phyloP scores from a whole-genome alignment of 176 grass and related monocot species.

The Musa schizocarpa region DNA sequence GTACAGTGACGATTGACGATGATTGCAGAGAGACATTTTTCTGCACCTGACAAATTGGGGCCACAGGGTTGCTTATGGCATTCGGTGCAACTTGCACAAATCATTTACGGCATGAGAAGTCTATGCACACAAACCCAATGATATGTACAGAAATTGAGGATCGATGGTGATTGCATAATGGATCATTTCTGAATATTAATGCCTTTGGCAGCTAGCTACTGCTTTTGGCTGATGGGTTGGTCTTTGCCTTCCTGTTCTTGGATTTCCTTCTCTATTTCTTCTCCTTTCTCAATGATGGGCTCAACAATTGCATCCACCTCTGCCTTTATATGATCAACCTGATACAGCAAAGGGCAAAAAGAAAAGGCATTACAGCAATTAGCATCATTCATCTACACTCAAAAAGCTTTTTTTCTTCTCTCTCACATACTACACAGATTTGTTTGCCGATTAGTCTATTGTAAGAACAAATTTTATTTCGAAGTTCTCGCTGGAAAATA shows the following conservation, averaged over 20 bases:
- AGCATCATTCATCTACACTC: neutral
- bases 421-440: too few relatives aligned
- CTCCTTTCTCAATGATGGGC: conserved; percentile 35
- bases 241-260: conserved; percentile 6
- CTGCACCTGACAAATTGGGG: neutral
- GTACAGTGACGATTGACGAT: neutral
- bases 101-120: neutral
- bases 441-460: too few relatives aligned
- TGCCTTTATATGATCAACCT: conserved; percentile 35
- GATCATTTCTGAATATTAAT: neutral
- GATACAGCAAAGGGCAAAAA: neutral
- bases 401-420: too few relatives aligned
- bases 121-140: neutral
- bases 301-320: conserved; percentile 36
- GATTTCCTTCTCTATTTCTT: conserved; percentile 34
- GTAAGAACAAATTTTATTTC: too few relatives aligned
- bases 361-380: conserved; percentile 1
- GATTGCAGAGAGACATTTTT: neutral
- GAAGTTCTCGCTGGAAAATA: too few relatives aligned
- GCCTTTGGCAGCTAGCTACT: neutral
- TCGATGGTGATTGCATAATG: neutral
- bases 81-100: neutral
- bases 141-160: conserved; percentile 6
- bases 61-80: neutral
- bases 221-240: neutral